Evolutionary conservation across 768 basidiomycete genomes (phyloP), one percentile per base, ranked within the genome.

Genomic region (Panellus pusillus): DNA sequence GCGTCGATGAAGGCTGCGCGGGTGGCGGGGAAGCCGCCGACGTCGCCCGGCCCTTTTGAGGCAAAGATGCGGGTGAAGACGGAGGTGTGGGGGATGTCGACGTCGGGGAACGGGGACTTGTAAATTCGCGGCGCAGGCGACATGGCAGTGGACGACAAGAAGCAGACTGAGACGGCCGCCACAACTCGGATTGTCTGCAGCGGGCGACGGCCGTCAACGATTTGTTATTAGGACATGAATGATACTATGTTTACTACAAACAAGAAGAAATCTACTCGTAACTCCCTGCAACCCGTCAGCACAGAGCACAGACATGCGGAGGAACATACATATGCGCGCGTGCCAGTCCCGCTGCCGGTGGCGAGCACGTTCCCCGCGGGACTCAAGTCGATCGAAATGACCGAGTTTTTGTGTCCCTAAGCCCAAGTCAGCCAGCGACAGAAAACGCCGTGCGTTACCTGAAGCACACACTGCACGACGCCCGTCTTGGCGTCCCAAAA

Each of bases 401-500:
- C 70, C 67, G 66, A 66, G 28, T 67, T 70, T 47, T 65, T 66
- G 39, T 70, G 68, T 6, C 68, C 68, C 59, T 61, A 38, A 24
- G 3, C 24, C 6, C 24, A 24, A 9, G 44, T 29, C 29, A 47
- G 35, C 1, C 11, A 29, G 13, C 11, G 19, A 12, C 24, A 5
- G 14, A 17, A 18, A 4, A 19, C 40, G 27, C 5, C 31, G 13
- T 32, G 13, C 19, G 9, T 15, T 44, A 54, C 57, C 65, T 91
- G 89, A 17, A 92, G 75, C 80, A 90, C 86, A 64, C 89, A 83
- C 67, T 91, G 89, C 55, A 86, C 83, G 47, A 80, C 76, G 8
- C 60, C 62, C 15, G 78, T 77, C 64, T 76, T 75, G 40, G 83
- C 76, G 64, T 89, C 84, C 80, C 84, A 85, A 63, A 88, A 88